Percentiles rank a stretch among this genome's conserved stretches.
Evolutionary conservation across 345 rosid genomes (phyloP).

Genomic region (Salix koriyanagi): DNA sequence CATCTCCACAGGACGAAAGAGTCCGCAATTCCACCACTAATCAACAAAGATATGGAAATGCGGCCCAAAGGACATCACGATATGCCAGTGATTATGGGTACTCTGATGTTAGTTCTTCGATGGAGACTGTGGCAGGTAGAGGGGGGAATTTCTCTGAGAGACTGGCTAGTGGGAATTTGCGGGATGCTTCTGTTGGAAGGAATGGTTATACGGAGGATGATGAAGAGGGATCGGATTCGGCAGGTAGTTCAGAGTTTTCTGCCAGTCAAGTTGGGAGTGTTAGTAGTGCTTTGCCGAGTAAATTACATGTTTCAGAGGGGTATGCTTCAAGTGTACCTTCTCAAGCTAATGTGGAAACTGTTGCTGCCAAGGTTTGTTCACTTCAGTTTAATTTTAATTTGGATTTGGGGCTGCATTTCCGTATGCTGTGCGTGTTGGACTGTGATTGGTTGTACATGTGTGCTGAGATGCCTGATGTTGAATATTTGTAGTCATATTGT

Average conservation of each 20-base stretch:
- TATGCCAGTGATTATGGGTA: constrained; percentile 45
- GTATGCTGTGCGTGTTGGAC: too few relatives aligned
- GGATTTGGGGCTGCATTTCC: too few relatives aligned
- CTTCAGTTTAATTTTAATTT: background rate
- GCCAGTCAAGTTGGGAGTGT: constrained; percentile 50
- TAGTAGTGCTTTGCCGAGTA: constrained; percentile 41
- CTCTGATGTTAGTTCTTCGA: constrained; percentile 84
- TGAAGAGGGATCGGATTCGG: constrained; percentile 66
- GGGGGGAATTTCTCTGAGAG: constrained; percentile 30
- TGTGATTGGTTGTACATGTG: too few relatives aligned
- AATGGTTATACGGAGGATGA: constrained; percentile 49
- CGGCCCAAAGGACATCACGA: constrained; percentile 3
- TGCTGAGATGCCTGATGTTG: too few relatives aligned
- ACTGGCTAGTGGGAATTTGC: constrained; percentile 28
- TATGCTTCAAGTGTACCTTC: constrained; percentile 55
- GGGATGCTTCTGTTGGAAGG: constrained; percentile 27
- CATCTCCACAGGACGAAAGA: constrained; percentile 21
- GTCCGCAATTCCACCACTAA: background rate
- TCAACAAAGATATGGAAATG: constrained; percentile 3
- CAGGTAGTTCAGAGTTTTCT: constrained; percentile 75
- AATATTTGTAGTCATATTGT: too few relatives aligned
- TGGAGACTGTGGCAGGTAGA: constrained; percentile 54
- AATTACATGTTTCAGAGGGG: constrained; percentile 46
- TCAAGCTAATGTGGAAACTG: constrained; percentile 24
- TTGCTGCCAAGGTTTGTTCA: constrained; percentile 31